A percentile compares a stretch with the other conserved stretches of the same genome.
Conservation (phyloP, 768 basidiomycete genomes). For the Xerocomus spinulosus region DNA sequence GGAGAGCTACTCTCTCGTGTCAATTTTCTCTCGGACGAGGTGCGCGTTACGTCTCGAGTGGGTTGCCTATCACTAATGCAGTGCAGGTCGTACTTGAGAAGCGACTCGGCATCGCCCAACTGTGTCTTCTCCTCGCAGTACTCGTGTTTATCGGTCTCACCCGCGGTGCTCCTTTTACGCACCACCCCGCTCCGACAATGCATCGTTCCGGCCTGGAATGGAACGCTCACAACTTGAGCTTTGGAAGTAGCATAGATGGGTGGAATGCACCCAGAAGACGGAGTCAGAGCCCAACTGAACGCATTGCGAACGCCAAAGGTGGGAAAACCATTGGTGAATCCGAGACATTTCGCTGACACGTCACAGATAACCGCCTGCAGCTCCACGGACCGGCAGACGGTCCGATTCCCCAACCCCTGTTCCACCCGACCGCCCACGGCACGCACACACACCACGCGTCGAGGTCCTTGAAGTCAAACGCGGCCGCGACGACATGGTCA, state of each 20-base stretch:
- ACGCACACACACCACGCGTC: background rate
- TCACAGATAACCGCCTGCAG: background rate
- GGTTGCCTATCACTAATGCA: background rate
- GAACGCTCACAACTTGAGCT: slow-evolving; percentile 51
- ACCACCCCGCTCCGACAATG: slow-evolving; percentile 5
- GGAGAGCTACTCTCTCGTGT: slow-evolving; percentile 63
- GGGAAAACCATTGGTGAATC: slow-evolving; percentile 14
- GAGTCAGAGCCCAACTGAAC: slow-evolving; percentile 29
- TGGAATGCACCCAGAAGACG: slow-evolving; percentile 21
- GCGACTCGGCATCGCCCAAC: slow-evolving; percentile 82
- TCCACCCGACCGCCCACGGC: background rate
- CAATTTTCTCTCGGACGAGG: slow-evolving; percentile 78
- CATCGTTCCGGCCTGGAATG: slow-evolving; percentile 43
- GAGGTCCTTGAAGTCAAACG: background rate
- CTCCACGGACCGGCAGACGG: background rate
- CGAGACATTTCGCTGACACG: background rate
- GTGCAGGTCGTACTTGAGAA: slow-evolving; percentile 80
- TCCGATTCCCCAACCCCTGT: background rate
- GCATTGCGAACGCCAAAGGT: slow-evolving; percentile 7
- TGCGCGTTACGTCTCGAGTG: slow-evolving; percentile 25
- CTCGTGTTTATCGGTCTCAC: slow-evolving; percentile 85
- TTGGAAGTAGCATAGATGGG: slow-evolving; percentile 49
- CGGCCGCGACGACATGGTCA: background rate
- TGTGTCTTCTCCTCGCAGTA: slow-evolving; percentile 77
- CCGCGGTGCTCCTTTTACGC: slow-evolving; percentile 50